Evolutionary conservation across 805 yeast genomes (phyloP), one percentile per base, ranked within the genome.

Genomic region (Kuraishia cidri): DNA sequence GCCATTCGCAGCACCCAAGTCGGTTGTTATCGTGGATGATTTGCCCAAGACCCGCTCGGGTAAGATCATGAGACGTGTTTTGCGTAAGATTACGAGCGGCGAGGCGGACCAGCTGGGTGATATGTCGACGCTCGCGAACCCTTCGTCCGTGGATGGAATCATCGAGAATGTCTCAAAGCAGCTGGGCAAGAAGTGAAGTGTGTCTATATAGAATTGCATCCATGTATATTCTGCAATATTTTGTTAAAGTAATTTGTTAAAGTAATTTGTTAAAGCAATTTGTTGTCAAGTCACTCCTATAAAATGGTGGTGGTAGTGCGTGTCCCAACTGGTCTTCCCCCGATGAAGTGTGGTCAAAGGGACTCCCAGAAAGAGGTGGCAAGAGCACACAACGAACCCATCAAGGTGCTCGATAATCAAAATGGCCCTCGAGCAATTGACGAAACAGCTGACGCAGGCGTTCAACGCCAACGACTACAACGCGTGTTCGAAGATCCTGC

Each of bases 21-120:
- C 78, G 32, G 63, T 64, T 37, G 78, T 88, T 37, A 63, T 88
- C 38, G 94, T 90, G 35, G 79, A 76, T 39, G 97, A 92, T 54
- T 74, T 92, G 58, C 98, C 98, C 62, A 92, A 90, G 74, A 92
- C 98, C 16, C 78, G 98, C 66, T 86, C 96, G 8, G 98, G 98
- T 47, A 92, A 92, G 72, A 90, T 92, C 54, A 90, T 92, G 95
- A 83, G 98, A 71, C 84, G 98, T 68, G 82, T 92, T 41, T 72
- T 92, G 61, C 80, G 98, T 64, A 92, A 92, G 66, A 74, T 90
- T 39, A 79, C 87, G 35, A 78, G 92, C 33, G 88, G 90, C 45
- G 97, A 90, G 67, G 94, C 80, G 45, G 94, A 84, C 44, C 84
- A 80, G 54, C 70, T 92, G 46, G 98, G 98, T 42, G 98, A 90